phyloP scores from a whole-genome alignment of 2,329 filamentous ascomycete genomes.

The Aureobasidium uvarum region DNA sequence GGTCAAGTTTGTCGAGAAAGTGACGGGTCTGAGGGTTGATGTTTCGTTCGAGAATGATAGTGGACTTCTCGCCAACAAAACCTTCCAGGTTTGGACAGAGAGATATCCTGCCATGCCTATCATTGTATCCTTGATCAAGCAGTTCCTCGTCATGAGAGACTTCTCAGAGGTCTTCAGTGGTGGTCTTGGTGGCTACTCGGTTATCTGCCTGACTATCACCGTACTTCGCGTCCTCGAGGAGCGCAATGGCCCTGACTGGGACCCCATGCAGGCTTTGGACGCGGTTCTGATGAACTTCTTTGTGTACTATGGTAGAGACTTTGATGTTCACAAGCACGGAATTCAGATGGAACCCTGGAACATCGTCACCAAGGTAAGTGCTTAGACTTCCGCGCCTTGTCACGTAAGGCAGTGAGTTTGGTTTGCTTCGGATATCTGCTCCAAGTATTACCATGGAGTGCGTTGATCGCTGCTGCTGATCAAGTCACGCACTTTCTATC shows the following conservation, averaged over 20 bases:
- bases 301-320: conserved; percentile 80
- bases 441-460: neutral
- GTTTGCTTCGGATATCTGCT: neutral
- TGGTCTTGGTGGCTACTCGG: conserved; percentile 88
- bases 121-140: conserved; percentile 85
- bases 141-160: conserved; percentile 83
- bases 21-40: conserved; percentile 81
- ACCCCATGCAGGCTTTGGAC: conserved; percentile 26
- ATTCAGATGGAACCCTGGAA: conserved; percentile 74
- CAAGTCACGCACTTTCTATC: neutral
- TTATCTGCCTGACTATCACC: conserved; percentile 90
- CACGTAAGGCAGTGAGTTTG: neutral
- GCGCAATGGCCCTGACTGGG: conserved; percentile 38
- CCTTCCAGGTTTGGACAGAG: conserved; percentile 75
- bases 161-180: conserved; percentile 90
- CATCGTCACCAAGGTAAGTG: conserved; percentile 71
- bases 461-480: neutral
- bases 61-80: conserved; percentile 75
- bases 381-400: neutral
- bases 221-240: conserved; percentile 78
- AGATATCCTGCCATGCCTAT: conserved; percentile 82
- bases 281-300: conserved; percentile 77
- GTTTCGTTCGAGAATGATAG: conserved; percentile 92
- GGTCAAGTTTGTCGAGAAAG: conserved; percentile 80
- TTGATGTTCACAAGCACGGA: conserved; percentile 67